Percentiles rank a stretch among this genome's conserved stretches.
phyloP scores from a whole-genome alignment of 2,329 filamentous ascomycete genomes.

The Helminthosporium solani region DNA sequence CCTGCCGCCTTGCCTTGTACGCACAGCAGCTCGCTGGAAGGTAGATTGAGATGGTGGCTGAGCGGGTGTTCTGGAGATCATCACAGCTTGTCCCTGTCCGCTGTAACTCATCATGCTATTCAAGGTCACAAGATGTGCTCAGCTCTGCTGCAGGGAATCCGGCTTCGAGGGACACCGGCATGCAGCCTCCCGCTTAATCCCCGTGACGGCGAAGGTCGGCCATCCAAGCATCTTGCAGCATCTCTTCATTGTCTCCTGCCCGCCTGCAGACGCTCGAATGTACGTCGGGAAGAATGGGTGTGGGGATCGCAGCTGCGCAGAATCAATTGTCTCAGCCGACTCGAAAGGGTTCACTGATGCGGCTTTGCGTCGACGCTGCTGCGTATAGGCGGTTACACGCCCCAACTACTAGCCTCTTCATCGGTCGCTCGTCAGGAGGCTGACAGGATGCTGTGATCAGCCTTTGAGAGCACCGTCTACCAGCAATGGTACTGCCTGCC shows the following conservation, averaged over 20 bases:
- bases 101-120: constrained; percentile 27
- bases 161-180: constrained; percentile 29
- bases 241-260: constrained; percentile 31
- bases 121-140: constrained; percentile 35
- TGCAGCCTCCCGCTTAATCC: constrained; percentile 41
- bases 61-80: constrained; percentile 27
- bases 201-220: constrained; percentile 32
- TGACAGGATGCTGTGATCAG: constrained; percentile 29
- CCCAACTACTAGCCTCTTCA: constrained; percentile 26
- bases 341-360: constrained; percentile 19
- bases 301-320: constrained; percentile 24
- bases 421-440: constrained; percentile 21
- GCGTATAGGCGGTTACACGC: constrained; percentile 31
- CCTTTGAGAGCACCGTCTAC: constrained; percentile 23
- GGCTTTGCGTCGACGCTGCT: constrained; percentile 21
- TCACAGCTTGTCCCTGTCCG: constrained; percentile 19
- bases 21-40: constrained; percentile 41
- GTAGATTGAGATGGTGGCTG: constrained; percentile 40
- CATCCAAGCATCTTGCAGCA: constrained; percentile 29
- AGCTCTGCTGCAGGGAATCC: constrained; percentile 31
- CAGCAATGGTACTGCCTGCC: constrained; percentile 32
- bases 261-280: constrained; percentile 37
- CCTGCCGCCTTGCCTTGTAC: no score
- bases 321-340: constrained; percentile 34
- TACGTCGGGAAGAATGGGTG: constrained; percentile 31